A percentile compares a stretch with the other conserved stretches of the same genome.
phyloP scores from a whole-genome alignment of 108 stramenopile genomes.

The Conticribra guillardii region DNA sequence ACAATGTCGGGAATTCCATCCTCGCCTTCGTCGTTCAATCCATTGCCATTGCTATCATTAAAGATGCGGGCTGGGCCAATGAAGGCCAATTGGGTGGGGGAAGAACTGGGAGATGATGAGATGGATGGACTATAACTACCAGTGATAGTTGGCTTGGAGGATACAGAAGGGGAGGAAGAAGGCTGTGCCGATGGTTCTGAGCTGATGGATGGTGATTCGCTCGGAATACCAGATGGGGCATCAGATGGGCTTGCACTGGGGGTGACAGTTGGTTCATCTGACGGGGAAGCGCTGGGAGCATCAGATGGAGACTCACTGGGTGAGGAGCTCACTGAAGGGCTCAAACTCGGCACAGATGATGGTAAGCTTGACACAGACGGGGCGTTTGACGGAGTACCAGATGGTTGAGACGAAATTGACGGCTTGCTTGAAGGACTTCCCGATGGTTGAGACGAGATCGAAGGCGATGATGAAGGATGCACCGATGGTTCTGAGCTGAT shows the following conservation, averaged over 20 bases:
- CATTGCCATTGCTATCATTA: slow-evolving; percentile 35
- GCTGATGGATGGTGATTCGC: slow-evolving; percentile 1
- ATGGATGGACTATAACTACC: slow-evolving; percentile 6
- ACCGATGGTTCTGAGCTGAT: not conserved
- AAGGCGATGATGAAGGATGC: not conserved
- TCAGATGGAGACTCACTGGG: not conserved
- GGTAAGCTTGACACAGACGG: not conserved
- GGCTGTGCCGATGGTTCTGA: not conserved
- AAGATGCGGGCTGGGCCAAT: slow-evolving; percentile 38
- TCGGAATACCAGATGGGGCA: no score
- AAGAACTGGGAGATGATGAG: slow-evolving; percentile 8
- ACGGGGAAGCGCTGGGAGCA: not conserved
- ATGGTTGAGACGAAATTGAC: not conserved
- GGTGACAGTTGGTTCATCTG: not conserved
- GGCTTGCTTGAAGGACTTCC: not conserved
- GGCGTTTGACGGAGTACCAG: not conserved
- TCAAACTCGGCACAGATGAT: no score
- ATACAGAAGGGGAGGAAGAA: not conserved
- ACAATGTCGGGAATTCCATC: slow-evolving; percentile 20
- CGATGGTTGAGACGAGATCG: not conserved
- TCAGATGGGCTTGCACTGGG: not conserved
- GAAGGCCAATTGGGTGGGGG: slow-evolving; percentile 1
- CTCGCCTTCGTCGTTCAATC: slow-evolving; percentile 35
- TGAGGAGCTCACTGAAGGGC: not conserved
- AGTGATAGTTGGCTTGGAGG: slow-evolving; percentile 4